phyloP scores from a whole-genome alignment of 1,284 basidiomycete species.

The Farysia itapuensis region DNA sequence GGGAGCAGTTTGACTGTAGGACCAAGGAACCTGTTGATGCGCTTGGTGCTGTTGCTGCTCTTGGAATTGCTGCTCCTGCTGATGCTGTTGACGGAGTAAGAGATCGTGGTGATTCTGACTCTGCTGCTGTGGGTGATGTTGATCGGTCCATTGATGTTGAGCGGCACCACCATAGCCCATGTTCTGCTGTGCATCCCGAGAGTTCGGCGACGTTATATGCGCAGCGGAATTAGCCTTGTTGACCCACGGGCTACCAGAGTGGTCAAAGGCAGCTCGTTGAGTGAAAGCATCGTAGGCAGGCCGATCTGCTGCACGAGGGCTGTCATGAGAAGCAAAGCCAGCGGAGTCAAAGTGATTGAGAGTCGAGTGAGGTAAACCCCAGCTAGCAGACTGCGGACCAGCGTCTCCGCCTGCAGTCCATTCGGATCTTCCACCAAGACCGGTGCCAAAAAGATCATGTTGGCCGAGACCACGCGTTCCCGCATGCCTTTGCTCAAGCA shows the following conservation, averaged over 20 bases:
- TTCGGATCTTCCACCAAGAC: constrained; percentile 15
- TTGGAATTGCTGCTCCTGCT: too few relatives aligned
- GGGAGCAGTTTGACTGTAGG: constrained; percentile 16
- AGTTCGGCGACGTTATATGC: too few relatives aligned
- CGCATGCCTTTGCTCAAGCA: constrained; percentile 41
- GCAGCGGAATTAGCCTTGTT: constrained; percentile 22
- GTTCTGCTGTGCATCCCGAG: too few relatives aligned
- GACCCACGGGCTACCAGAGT: constrained; percentile 23
- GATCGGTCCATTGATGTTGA: constrained; percentile 35
- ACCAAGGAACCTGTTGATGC: constrained; percentile 19
- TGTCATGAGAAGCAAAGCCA: constrained; percentile 18
- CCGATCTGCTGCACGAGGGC: constrained; percentile 23
- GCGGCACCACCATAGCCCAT: too few relatives aligned
- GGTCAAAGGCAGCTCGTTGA: constrained; percentile 17
- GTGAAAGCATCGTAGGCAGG: constrained; percentile 21
- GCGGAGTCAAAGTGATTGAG: constrained; percentile 28
- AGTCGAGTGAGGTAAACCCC: constrained; percentile 21
- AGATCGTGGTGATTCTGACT: constrained; percentile 20
- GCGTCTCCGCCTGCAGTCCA: constrained; percentile 14
- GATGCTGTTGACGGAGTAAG: constrained; percentile 19
- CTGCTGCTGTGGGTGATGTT: constrained; percentile 16
- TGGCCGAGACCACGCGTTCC: constrained; percentile 28
- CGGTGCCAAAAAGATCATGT: constrained; percentile 19
- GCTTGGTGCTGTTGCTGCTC: too few relatives aligned
- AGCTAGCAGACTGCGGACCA: constrained; percentile 22